Conservation (phyloP, 352 stramenopile genomes). For the Thalassiosira delicatula region DNA sequence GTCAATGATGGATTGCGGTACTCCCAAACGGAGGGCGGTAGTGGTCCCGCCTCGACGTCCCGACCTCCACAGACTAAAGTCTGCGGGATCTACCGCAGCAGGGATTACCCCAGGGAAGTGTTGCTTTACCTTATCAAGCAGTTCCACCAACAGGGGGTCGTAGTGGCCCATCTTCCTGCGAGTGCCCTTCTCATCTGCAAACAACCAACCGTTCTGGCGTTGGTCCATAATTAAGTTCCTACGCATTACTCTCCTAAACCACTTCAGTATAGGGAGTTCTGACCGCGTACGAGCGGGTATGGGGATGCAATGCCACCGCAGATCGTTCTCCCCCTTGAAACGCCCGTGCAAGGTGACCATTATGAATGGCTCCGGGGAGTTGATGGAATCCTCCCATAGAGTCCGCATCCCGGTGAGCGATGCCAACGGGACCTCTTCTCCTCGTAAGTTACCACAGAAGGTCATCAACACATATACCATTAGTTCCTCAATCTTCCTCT, state of each 20-base stretch:
- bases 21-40: not conserved
- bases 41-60: not conserved
- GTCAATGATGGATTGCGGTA: not conserved
- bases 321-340: constrained; percentile 5
- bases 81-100: not conserved
- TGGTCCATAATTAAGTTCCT: not conserved
- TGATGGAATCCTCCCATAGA: constrained; percentile 4
- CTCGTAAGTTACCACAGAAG: constrained; percentile 6
- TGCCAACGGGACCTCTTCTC: constrained; percentile 23
- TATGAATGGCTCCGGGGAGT: not conserved
- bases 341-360: constrained; percentile 15
- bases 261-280: constrained; percentile 2
- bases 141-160: not conserved
- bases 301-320: constrained; percentile 20
- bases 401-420: not conserved
- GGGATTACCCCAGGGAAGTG: not conserved
- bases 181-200: not conserved
- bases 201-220: not conserved
- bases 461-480: constrained; percentile 2
- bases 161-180: not conserved
- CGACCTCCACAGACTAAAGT: not conserved
- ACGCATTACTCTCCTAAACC: not conserved
- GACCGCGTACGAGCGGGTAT: not conserved
- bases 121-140: not conserved
- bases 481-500: not conserved